These are phyloP conservation scores for Boletus subparvulus DNA, from an alignment of 768 basidiomycete genomes.

Conservation along the genomic window DNA sequence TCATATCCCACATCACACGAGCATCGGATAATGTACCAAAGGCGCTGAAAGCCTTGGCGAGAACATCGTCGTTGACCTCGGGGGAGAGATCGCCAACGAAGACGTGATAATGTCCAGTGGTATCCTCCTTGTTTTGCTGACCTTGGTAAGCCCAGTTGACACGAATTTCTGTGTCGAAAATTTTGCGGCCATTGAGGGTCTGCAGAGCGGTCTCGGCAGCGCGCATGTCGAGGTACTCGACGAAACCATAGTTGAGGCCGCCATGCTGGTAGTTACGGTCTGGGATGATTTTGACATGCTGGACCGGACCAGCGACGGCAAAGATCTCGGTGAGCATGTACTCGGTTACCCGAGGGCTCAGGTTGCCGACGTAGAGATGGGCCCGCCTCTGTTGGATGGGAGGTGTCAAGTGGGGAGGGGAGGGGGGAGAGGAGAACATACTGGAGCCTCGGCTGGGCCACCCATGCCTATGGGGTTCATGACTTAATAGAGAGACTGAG, in stretches of 20 bases:
- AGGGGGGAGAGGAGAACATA: conserved; percentile 38
- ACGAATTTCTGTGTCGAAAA: conserved; percentile 98
- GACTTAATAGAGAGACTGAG: conserved; percentile 48
- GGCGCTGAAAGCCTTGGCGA: conserved; percentile 94
- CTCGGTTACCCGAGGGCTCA: conserved; percentile 96
- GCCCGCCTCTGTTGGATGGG: conserved; percentile 67
- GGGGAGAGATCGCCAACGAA: conserved; percentile 99
- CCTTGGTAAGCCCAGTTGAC: conserved; percentile 99
- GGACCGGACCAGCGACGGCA: conserved; percentile 94
- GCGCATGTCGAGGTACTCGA: conserved; percentile 98
- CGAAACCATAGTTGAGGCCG: conserved; percentile 98
- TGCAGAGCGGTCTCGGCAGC: conserved; percentile 98
- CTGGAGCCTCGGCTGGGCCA: conserved; percentile 72
- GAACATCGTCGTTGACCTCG: conserved; percentile 97
- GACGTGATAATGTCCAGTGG: conserved; percentile 95
- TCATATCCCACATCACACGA: conserved; percentile 99
- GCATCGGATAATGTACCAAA: conserved; percentile 97
- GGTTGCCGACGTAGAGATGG: conserved; percentile 98
- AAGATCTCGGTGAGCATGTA: conserved; percentile 99
- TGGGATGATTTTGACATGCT: conserved; percentile 99
- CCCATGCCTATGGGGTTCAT: conserved; percentile 76
- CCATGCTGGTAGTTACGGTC: conserved; percentile 99
- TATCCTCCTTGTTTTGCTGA: conserved; percentile 98
- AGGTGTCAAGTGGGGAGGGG: neutral
- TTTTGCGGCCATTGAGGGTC: conserved; percentile 98